A percentile compares a stretch with the other conserved stretches of the same genome.
Evolutionary conservation across 2,329 filamentous ascomycete species (phyloP).

Genomic region (Huntiella bhutanensis): DNA sequence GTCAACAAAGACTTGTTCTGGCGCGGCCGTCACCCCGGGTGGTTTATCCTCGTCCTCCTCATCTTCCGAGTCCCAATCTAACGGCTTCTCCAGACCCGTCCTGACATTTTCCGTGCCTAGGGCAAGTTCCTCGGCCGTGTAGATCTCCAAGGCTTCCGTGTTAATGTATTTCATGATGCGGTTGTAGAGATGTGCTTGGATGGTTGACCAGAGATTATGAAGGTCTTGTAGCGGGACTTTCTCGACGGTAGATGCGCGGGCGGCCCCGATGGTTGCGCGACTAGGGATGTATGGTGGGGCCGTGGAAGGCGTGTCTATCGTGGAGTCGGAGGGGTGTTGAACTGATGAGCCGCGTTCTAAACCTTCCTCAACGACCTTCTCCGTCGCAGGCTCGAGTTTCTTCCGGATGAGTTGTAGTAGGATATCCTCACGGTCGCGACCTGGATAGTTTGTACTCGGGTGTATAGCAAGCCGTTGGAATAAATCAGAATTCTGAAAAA

Average conservation of each 20-base stretch:
- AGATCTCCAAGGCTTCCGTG: constrained; percentile 38
- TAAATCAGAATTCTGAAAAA: constrained; percentile 45
- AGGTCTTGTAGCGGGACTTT: no score
- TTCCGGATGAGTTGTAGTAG: constrained; percentile 58
- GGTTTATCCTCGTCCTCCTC: constrained; percentile 35
- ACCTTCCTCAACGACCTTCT: constrained; percentile 51
- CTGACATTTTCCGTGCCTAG: constrained; percentile 48
- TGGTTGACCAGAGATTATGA: constrained; percentile 25
- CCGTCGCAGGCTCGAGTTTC: constrained; percentile 62
- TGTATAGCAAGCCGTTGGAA: constrained; percentile 54
- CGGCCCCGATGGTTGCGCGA: constrained; percentile 11
- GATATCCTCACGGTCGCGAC: constrained; percentile 45
- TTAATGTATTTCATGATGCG: constrained; percentile 24
- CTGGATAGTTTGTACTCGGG: constrained; percentile 57
- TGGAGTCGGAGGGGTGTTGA: constrained; percentile 12
- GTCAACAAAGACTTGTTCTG: constrained; percentile 19
- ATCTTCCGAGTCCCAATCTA: constrained; percentile 32
- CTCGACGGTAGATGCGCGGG: no score
- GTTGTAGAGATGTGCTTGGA: constrained; percentile 22
- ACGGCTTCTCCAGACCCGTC: constrained; percentile 44
- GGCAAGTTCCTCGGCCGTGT: constrained; percentile 51
- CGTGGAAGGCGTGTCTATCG: constrained; percentile 15
- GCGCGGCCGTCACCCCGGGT: constrained; percentile 10
- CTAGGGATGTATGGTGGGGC: constrained; percentile 6
- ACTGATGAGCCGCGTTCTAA: constrained; percentile 17